Base-by-base conservation (phyloP, 257 asterid species). In the Ocimum tenuiflorum region DNA sequence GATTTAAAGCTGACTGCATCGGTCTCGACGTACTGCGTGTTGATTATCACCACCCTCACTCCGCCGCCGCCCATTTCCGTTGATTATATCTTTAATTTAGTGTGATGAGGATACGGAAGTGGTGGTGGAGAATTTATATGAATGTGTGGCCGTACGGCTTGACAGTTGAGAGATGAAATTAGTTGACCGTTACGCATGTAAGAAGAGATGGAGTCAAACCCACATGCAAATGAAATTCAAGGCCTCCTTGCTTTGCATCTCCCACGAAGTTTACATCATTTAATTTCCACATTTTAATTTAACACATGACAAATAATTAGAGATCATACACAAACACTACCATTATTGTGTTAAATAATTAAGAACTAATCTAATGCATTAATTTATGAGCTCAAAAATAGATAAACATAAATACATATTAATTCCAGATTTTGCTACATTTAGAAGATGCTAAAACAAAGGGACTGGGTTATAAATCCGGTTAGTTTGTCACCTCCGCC, bases 1-100 rank as follows among this genome's bases (percentile, higher is more conserved):
- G 89, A 79, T 63, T 88, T 88, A 67, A 88, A 88, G 80, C 85
- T 88, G 51, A 24, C 5, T 0, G 82, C 82, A 65, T 88, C 95
- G 0, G 91, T 88, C 19, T 86, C 81, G 36, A 88, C 74, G 48
- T 82, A 86, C 43, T 79, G 78, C 3, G 95, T 88, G 77, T 82
- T 69, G 78, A 88, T 84, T 27, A 88, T 68, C 46, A 86, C 88
- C 42, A 88, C 83, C 79, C 74, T 88, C 53, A 86, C 81, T 2
- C 58, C 63, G 14, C 52, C 72, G 41, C 69, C 47, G 18, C 65
- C 68, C 81, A 76, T 79, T 60, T 13, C 8, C 62, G n/a, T n/a
- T n/a, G n/a, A n/a, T n/a, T n/a, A n/a, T n/a, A 23, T 5, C 1
- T 10, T 8, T 23, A 20, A 10, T 10, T 9, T 4, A 64, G 65